Conservation (phyloP, 805 yeast genomes). For the Barnettozyma botsteinii region DNA sequence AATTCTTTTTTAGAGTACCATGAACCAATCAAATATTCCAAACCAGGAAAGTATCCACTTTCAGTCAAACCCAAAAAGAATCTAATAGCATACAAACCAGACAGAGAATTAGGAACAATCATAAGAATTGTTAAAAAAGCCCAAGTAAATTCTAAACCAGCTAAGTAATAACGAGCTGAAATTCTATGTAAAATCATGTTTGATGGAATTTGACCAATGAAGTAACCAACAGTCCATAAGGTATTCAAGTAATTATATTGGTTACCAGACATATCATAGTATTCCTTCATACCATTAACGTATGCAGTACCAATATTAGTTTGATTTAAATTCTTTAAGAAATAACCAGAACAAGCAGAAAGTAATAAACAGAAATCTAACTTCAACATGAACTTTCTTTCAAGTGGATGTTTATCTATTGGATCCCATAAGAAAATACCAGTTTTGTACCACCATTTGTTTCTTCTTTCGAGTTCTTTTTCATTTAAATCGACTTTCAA, state of each 20-base stretch:
- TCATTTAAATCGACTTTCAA: slow-evolving; percentile 4
- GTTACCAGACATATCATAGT: slow-evolving; percentile 34
- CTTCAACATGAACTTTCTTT: slow-evolving; percentile 29
- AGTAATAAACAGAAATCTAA: slow-evolving; percentile 34
- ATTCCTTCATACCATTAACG: slow-evolving; percentile 42
- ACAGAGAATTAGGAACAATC: slow-evolving; percentile 21
- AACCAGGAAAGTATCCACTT: slow-evolving; percentile 42
- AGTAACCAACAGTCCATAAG: slow-evolving; percentile 44
- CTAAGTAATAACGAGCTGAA: slow-evolving; percentile 39
- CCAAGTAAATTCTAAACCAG: slow-evolving; percentile 42
- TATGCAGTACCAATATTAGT: slow-evolving; percentile 39
- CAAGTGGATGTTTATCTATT: slow-evolving; percentile 23
- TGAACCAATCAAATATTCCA: slow-evolving; percentile 37
- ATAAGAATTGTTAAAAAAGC: slow-evolving; percentile 32
- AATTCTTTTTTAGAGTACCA: slow-evolving; percentile 33
- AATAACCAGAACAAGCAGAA: slow-evolving; percentile 40
- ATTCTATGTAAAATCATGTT: slow-evolving; percentile 34
- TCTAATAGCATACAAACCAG: slow-evolving; percentile 26
- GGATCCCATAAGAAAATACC: slow-evolving; percentile 12
- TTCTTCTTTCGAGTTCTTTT: slow-evolving; percentile 9
- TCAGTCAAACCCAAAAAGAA: slow-evolving; percentile 39
- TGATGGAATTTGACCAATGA: slow-evolving; percentile 44
- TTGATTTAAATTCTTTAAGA: slow-evolving; percentile 39
- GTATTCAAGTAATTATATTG: slow-evolving; percentile 41
- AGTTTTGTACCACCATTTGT: slow-evolving; percentile 12